Conservation (phyloP, 768 basidiomycete genomes). For the Boletus rubescentipes region DNA sequence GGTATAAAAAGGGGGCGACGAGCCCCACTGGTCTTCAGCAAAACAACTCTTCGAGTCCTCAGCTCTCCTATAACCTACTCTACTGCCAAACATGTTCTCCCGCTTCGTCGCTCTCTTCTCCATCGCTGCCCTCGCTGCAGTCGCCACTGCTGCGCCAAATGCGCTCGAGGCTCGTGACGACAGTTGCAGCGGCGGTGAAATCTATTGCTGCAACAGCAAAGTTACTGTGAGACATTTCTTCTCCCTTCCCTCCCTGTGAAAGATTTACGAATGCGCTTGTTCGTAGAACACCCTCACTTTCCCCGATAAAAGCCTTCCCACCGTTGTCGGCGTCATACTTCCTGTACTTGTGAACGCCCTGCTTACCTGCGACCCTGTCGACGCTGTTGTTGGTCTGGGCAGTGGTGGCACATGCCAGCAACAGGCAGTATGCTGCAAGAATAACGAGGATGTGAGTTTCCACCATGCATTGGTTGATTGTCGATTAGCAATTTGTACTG, state of each 20-base stretch:
- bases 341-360: neutral
- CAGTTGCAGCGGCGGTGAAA: too few relatives aligned
- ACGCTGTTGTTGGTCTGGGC: neutral
- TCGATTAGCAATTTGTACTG: neutral
- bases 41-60: neutral
- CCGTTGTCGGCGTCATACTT: too few relatives aligned
- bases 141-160: neutral
- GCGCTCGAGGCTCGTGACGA: too few relatives aligned
- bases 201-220: too few relatives aligned
- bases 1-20: neutral
- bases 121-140: neutral
- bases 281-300: too few relatives aligned
- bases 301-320: too few relatives aligned
- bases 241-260: too few relatives aligned
- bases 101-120: neutral
- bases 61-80: neutral
- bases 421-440: neutral
- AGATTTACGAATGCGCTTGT: too few relatives aligned
- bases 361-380: neutral
- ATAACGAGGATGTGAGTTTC: neutral
- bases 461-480: neutral
- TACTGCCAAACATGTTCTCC: neutral
- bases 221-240: too few relatives aligned
- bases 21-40: neutral
- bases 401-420: neutral